Conservation (phyloP, 176 grass and related monocot species). For the Olyra latifolia region DNA sequence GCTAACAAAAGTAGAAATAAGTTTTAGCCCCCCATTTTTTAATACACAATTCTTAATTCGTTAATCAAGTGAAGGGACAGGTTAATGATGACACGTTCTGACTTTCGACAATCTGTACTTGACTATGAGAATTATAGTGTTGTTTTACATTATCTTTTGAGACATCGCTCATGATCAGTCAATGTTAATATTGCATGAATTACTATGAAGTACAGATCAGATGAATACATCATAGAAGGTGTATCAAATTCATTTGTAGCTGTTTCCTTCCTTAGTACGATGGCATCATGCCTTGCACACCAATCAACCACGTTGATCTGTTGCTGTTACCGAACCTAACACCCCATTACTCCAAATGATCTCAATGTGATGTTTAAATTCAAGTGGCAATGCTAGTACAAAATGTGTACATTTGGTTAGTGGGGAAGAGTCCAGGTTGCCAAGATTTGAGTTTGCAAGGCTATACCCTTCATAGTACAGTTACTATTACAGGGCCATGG, state of each 20-base stretch:
- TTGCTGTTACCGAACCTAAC: too few relatives aligned
- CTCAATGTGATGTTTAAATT: conserved; percentile 15
- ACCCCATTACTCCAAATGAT: conserved; percentile 13
- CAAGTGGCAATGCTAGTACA: conserved; percentile 25
- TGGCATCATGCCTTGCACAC: too few relatives aligned
- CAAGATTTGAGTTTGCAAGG: conserved; percentile 32
- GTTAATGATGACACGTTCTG: not conserved
- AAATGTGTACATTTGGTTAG: conserved; percentile 41
- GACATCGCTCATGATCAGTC: not conserved
- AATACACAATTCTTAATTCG: not conserved
- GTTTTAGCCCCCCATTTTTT: too few relatives aligned
- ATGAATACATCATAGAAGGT: not conserved
- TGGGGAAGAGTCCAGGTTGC: conserved; percentile 25
- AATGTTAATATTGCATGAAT: conserved; percentile 8
- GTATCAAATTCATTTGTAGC: conserved; percentile 21
- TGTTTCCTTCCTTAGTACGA: too few relatives aligned
- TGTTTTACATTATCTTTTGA: not conserved
- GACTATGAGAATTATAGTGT: not conserved
- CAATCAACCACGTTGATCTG: too few relatives aligned
- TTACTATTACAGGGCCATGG: conserved; percentile 29
- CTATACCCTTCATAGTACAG: conserved; percentile 17
- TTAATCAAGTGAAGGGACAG: not conserved
- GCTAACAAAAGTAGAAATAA: too few relatives aligned
- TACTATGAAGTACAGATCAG: not conserved
- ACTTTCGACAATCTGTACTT: not conserved